Base-by-base conservation (phyloP, 202 grass and related monocot species). In the Panicum virgatum region DNA sequence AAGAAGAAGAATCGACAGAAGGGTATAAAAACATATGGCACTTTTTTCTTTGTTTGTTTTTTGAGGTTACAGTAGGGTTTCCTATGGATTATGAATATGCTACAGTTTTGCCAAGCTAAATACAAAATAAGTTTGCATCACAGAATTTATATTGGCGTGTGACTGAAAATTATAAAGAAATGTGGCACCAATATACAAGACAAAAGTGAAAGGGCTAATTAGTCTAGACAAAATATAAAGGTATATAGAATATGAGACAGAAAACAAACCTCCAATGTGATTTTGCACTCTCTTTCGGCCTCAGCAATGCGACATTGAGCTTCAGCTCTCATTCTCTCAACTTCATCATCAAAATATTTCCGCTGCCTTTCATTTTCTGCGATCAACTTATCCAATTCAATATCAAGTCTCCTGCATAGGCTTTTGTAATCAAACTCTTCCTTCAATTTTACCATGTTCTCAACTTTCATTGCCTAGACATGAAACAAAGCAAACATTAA, bases 351-450 rank as follows among this genome's bases (percentile, higher is more conserved):
- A 89, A 92, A 99, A 84, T 80, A 86, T 69, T 99, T 97, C 2
- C 46, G 78, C 67, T 99, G 97, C 69, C 97, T 94, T 85, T 99
- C 97, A 82, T 99, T 99, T 85, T 96, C 97, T 75, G 91, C 89
- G 3, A 97, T 94, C 73, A 99, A 88, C 67, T 94, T 99, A 75
- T 99, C 93, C 63, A 99, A 73, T 47, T 99, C 97, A 82, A 99
- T 91, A 85, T 91, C 97, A 86, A 97, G 93, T 54, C 91, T 99
- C 86, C 97, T 90, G 66, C 93, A 97, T 62, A 99, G 88, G 76
- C 97, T 99, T 89, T 99, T 99, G 86, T 97, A 99, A 80, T 99
- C 97, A 84, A 97, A 99, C 86, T 99, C 97, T 83, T 97, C 97
- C 84, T 99, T 99, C 50, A 99, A 66, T 88, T 94, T 99, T 66